Evolutionary conservation across 108 stramenopile genomes (phyloP).

Genomic region (Pseudonitzschia pungens): DNA sequence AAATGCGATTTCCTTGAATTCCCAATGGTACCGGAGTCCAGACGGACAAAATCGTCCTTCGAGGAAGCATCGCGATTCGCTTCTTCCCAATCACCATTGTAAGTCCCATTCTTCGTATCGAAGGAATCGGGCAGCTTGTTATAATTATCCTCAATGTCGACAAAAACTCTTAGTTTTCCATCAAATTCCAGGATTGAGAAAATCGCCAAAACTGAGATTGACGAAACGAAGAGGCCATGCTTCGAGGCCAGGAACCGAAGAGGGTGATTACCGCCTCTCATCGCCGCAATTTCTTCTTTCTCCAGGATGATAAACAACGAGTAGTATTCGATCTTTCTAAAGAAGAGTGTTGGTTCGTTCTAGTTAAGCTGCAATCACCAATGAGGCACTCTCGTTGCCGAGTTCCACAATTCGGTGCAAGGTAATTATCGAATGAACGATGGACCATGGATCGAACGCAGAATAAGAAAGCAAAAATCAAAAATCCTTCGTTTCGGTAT

Average conservation of each 20-base stretch:
- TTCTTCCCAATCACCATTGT: not conserved
- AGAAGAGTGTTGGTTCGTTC: too few species aligned
- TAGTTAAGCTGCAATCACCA: too few species aligned
- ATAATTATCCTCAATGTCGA: not conserved
- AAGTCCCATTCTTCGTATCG: not conserved
- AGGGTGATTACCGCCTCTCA: not conserved
- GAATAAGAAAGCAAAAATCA: too few species aligned
- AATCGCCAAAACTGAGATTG: conserved; percentile 1
- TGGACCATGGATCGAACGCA: too few species aligned
- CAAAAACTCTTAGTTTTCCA: not conserved
- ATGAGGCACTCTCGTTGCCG: too few species aligned
- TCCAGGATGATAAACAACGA: not conserved
- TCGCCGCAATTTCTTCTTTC: not conserved
- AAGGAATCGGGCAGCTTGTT: not conserved
- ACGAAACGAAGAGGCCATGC: not conserved
- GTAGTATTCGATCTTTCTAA: too few species aligned
- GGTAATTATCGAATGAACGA: too few species aligned
- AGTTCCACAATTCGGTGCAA: too few species aligned
- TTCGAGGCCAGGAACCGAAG: not conserved
- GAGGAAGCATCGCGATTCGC: not conserved
- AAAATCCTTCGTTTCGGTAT: too few species aligned
- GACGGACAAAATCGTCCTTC: not conserved
- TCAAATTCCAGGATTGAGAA: conserved; percentile 5
- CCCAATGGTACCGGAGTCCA: not conserved
- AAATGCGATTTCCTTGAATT: not conserved